Percentiles rank a stretch among this genome's conserved stretches.
Conservation (phyloP, 345 rosid genomes). For the Salix exigua region DNA sequence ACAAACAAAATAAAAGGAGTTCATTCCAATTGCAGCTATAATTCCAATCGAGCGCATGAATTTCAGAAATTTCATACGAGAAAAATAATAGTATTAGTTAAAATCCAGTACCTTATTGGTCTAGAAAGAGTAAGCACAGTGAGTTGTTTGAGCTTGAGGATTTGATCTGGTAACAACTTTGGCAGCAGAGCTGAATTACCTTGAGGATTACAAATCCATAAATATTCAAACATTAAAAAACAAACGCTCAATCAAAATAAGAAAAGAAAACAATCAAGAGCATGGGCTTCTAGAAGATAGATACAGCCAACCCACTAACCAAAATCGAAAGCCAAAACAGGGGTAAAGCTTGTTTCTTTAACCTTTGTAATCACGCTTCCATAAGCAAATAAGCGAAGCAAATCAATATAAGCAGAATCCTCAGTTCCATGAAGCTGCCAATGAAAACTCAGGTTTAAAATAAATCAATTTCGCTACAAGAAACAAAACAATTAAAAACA, state of each 20-base stretch:
- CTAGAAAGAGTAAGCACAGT: constrained; percentile 18
- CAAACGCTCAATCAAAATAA: not conserved
- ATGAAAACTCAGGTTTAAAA: not conserved
- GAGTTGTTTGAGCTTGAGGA: constrained; percentile 24
- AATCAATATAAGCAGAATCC: constrained; percentile 2
- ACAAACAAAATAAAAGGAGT: too few species aligned
- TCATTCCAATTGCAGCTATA: not conserved
- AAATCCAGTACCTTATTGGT: constrained; percentile 8
- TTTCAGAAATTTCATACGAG: not conserved
- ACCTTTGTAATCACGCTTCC: constrained; percentile 22
- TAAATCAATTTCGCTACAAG: not conserved
- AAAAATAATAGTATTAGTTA: not conserved
- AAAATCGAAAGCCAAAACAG: not conserved
- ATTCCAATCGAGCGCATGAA: not conserved
- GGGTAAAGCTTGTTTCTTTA: not conserved
- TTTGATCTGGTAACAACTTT: constrained; percentile 7
- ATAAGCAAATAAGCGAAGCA: constrained; percentile 20
- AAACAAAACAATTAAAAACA: not conserved
- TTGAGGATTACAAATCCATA: not conserved
- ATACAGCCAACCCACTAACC: not conserved
- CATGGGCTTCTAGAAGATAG: not conserved
- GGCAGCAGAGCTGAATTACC: not conserved
- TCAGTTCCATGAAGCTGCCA: constrained; percentile 17
- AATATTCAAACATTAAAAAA: not conserved
- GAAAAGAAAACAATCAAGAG: not conserved